Base-by-base conservation (phyloP, 2,329 filamentous ascomycete genomes). In the Stenocarpella maydis region DNA sequence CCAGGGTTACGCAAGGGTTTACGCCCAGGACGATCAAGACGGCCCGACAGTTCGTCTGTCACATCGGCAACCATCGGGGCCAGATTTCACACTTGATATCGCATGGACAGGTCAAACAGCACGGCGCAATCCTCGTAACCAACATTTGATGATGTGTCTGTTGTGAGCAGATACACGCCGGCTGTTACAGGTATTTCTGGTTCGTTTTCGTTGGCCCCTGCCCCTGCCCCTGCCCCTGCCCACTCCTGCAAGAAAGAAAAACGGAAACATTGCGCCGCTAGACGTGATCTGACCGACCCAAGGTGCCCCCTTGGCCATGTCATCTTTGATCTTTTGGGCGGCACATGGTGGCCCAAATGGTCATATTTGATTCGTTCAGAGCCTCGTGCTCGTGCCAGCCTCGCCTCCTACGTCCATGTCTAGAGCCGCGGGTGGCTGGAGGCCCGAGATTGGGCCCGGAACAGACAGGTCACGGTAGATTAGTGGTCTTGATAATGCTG, bases 61-160 rank as follows among this genome's bases (percentile, higher is more conserved):
- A 34, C 26, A 47, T 61, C n/a, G 58, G 31, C 19, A 31, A 26
- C 19, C 24, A 12, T n/a, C n/a, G 24, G 12, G 10, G 34, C 41
- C 41, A 41, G 58, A 61, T 47, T 19, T 61, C 41, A 61, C 19
- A 24, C 34, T 61, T 47, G 58, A 31, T 47, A 34, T 15, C 21
- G 26, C 14, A 34, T 60, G 54, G 43, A 24, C 14, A 43, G 17
- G 17, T 28, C 24, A 15, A 58, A 28, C 28, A 4, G 15, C 17
- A 31, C 24, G 15, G n/a, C 34, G 0, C 39, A 60, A 10, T 2
- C 37, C 24, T 60, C 54, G 14, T 60, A 12, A 43, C 8, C 2
- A 43, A 4, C 7, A 2, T 9, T 43, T 45, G 19, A 39, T 10
- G 37, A 60, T 60, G n/a, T 14, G 7, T 60, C 39, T 60, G 15